phyloP scores from a whole-genome alignment of 176 grass and related monocot species.

The Panicum miliaceum region DNA sequence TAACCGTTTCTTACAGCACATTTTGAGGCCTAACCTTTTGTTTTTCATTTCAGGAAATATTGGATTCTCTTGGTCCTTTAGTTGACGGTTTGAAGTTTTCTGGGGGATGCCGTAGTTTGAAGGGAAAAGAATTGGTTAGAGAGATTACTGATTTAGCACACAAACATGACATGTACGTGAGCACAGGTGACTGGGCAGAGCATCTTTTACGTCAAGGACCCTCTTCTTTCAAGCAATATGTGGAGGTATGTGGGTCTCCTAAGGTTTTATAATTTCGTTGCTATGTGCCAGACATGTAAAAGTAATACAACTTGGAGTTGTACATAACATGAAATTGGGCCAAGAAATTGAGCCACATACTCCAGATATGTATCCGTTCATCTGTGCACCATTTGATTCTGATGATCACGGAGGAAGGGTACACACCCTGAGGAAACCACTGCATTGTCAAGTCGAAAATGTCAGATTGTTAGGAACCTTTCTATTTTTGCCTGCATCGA shows the following conservation, averaged over 20 bases:
- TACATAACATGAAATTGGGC: not conserved
- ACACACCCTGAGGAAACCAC: too few relatives aligned
- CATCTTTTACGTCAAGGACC: slow-evolving; percentile 78
- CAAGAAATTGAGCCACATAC: too few relatives aligned
- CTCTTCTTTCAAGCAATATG: slow-evolving; percentile 81
- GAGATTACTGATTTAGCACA: slow-evolving; percentile 87
- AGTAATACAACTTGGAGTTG: not conserved
- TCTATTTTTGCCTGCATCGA: too few relatives aligned
- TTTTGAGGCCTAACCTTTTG: not conserved
- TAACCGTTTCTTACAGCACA: not conserved
- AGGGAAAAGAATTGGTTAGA: slow-evolving; percentile 61
- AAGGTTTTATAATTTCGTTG: not conserved
- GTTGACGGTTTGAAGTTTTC: slow-evolving; percentile 91
- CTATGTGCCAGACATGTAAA: not conserved
- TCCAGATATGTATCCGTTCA: too few relatives aligned
- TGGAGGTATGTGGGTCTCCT: slow-evolving; percentile 63
- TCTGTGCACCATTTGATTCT: too few relatives aligned
- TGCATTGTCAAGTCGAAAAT: too few relatives aligned
- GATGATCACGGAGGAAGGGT: too few relatives aligned
- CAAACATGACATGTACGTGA: slow-evolving; percentile 91
- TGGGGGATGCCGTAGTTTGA: slow-evolving; percentile 87
- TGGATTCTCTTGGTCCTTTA: slow-evolving; percentile 68
- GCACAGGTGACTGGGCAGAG: slow-evolving; percentile 95
- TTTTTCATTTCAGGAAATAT: slow-evolving; percentile 56
- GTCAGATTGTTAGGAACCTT: too few relatives aligned